These are phyloP conservation scores for Babesia caballi DNA, from an alignment of 169 alveolate genomes.

Conservation along the genomic window DNA sequence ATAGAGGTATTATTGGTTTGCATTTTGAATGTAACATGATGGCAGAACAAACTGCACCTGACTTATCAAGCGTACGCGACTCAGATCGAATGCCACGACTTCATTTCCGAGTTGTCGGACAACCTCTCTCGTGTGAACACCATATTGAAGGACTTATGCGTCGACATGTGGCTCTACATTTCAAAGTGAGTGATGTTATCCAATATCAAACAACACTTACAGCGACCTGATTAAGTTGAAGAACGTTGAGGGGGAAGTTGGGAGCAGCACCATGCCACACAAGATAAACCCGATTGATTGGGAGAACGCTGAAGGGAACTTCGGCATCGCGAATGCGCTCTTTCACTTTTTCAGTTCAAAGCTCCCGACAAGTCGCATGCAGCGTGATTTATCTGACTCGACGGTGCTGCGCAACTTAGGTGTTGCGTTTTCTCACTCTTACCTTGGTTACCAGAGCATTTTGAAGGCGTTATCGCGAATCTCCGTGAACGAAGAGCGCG, in stretches of 20 bases:
- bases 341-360: conserved; percentile 82
- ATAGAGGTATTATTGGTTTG: conserved; percentile 43
- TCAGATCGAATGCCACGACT: conserved; percentile 93
- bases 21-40: background rate
- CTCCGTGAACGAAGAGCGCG: conserved; percentile 68
- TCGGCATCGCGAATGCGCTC: conserved; percentile 88
- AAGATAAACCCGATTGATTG: conserved; percentile 95
- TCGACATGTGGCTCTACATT: conserved; percentile 94
- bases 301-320: conserved; percentile 96
- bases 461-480: conserved; percentile 82
- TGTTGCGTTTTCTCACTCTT: conserved; percentile 81
- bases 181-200: conserved; percentile 58
- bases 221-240: conserved; percentile 65
- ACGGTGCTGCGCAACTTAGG: conserved; percentile 92
- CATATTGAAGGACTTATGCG: conserved; percentile 83
- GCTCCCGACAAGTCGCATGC: conserved; percentile 89
- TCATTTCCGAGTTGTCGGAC: conserved; percentile 85
- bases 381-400: conserved; percentile 94
- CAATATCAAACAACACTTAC: background rate
- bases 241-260: conserved; percentile 86
- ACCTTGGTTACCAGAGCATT: conserved; percentile 80
- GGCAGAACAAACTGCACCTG: conserved; percentile 73
- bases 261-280: conserved; percentile 98
- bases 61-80: conserved; percentile 89
- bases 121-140: conserved; percentile 81